Percentiles rank a stretch among this genome's conserved stretches.
Conservation (phyloP, 2,329 filamentous ascomycete species). For the Clonostachys rhizophaga region DNA sequence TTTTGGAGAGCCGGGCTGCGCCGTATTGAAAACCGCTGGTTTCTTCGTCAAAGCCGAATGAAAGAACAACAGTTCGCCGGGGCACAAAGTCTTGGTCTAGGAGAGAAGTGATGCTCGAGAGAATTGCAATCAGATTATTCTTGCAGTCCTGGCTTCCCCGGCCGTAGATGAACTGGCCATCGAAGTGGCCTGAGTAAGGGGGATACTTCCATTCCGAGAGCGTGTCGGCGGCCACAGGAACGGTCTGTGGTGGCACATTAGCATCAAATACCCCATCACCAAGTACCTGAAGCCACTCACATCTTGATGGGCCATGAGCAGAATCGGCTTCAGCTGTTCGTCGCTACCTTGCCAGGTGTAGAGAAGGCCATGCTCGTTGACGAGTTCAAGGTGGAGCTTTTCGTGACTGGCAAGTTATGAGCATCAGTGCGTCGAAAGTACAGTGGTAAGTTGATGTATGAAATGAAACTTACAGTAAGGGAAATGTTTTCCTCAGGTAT, state of each 20-base stretch:
- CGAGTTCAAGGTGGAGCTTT: constrained; percentile 40
- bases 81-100: constrained; percentile 46
- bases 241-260: constrained; percentile 11
- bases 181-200: constrained; percentile 53
- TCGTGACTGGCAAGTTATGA: constrained; percentile 37
- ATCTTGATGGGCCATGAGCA: constrained; percentile 62
- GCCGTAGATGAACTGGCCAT: constrained; percentile 57
- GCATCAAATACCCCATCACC: no score
- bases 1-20: constrained; percentile 38
- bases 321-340: constrained; percentile 41
- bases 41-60: constrained; percentile 63
- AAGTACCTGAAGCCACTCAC: constrained; percentile 19
- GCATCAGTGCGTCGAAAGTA: no score
- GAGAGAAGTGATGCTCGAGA: constrained; percentile 52
- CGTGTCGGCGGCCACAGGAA: constrained; percentile 49
- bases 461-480: no score
- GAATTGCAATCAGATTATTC: constrained; percentile 50
- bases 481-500: no score
- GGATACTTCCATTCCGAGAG: constrained; percentile 51
- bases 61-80: constrained; percentile 49
- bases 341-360: constrained; percentile 53
- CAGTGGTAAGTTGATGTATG: no score
- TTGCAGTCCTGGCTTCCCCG: constrained; percentile 58
- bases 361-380: constrained; percentile 55
- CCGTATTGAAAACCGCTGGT: constrained; percentile 42